Conservation (phyloP, 805 yeast species). For the Saccharomycopsis malanga region DNA sequence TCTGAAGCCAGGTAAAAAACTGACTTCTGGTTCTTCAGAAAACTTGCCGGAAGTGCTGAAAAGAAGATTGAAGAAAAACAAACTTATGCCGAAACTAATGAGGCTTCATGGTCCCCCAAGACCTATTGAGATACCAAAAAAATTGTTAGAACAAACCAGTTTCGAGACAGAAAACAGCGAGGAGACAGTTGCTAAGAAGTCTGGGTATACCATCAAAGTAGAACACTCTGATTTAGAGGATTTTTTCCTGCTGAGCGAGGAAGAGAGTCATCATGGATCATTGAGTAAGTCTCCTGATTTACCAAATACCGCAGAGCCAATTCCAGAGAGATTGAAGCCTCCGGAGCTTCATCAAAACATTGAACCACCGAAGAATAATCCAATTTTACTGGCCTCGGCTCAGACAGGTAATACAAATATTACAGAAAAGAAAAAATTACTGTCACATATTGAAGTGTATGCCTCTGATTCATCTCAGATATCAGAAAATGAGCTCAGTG, state of each 20-base stretch:
- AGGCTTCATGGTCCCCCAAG: conserved; percentile 20
- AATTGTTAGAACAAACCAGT: neutral
- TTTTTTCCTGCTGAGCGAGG: neutral
- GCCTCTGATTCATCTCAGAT: conserved; percentile 13
- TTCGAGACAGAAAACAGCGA: neutral
- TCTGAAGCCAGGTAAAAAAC: neutral
- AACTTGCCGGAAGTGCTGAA: neutral
- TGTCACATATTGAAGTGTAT: conserved; percentile 1
- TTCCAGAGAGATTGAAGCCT: too few relatives aligned
- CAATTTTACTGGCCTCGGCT: too few relatives aligned
- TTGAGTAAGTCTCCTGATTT: too few relatives aligned
- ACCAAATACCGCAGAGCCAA: too few relatives aligned
- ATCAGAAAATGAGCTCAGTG: conserved; percentile 9
- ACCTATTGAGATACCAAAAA: conserved; percentile 19
- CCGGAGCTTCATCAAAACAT: too few relatives aligned
- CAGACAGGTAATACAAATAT: too few relatives aligned
- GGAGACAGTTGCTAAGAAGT: neutral
- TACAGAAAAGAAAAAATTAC: neutral
- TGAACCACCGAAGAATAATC: too few relatives aligned
- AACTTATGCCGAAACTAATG: conserved; percentile 13
- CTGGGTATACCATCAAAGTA: neutral
- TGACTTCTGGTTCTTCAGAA: neutral
- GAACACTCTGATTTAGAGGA: neutral
- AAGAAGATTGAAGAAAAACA: neutral
- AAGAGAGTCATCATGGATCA: too few relatives aligned